Base-by-base conservation (phyloP, 345 rosid species). In the Brassica cretica region DNA sequence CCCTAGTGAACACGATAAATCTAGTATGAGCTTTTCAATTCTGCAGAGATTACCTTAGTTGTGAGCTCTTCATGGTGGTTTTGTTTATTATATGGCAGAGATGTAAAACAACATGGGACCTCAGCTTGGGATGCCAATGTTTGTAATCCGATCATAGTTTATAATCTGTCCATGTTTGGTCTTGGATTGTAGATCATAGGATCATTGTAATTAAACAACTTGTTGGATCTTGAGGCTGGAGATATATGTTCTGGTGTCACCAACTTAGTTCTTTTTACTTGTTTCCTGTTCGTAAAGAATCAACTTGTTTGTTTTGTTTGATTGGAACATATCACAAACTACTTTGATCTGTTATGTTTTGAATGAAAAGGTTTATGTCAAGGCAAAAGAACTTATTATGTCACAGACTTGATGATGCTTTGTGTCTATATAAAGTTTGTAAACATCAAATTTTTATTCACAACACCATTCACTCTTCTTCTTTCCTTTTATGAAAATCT, bases 321-420 rank as follows among this genome's bases (percentile, higher is more conserved):
- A 32, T 73, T 19, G 8, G 6, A 73, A 19, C 12, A 37, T 25
- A 55, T 11, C 32, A 35, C n/a, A 58, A 58, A 18, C 12, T 32
- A 64, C 53, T 37, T 3, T n/a, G 58, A 5, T 68, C 19, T 70
- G 63, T 70, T 21, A 12, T 68, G 66, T 58, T 49, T 64, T 15
- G 29, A 60, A 55, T 70, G 3, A 71, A 59, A 62, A 94, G 98
- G 98, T 92, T 46, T 92, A 94, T 82, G 94, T 71, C 53, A 94
- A 89, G 81, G 98, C 98, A 15, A 88, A 94, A 83, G 94, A 92
- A 21, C 24, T 21, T 21, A 21, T 21, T 21, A 21, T 21, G 24
- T 21, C 24, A 21, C 24, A 21, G 24, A 21, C 24, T 21, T 21
- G 24, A 21, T 21, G 24, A 21, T 21, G 24, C 24, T 21, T 21